Evolutionary conservation across 1,284 basidiomycete genomes (phyloP), one percentile per base, ranked within the genome.

Genomic region (Phylloporus sp.): DNA sequence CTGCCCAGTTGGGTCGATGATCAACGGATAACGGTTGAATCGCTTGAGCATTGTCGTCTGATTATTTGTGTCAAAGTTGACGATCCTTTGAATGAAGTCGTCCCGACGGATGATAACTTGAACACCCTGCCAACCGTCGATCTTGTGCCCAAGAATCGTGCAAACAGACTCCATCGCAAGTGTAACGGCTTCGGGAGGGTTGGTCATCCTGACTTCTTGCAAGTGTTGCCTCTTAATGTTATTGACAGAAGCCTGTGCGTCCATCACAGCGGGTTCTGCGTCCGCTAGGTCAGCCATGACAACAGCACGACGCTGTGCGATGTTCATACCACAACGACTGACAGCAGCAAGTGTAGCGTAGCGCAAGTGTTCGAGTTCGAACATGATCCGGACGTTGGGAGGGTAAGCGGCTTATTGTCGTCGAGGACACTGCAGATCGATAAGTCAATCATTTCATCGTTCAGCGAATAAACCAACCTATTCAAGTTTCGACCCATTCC

Each of bases 401-500:
- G n/a, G n/a, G n/a, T n/a, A n/a, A n/a, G n/a, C n/a, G n/a, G n/a
- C n/a, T n/a, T n/a, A n/a, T 99, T 99, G 82, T 99, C 98, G 75
- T 99, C 98, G 63, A 99, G 87, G 17, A 99, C 96, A 89, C 96
- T 98, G 72, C 25, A 71, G 55, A 61, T 52, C 62, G 47, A 59
- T 77, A 62, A 75, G 63, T 47, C 57, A 17, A 49, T n/a, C 5
- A 32, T 58, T 63, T 60, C 63, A 58, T 41, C 41, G 35, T 11
- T 39, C n/a, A 66, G 39, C 12, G 41, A 63, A 68, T 11, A 47
- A 49, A 82, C 87, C 47, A 60, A 94, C 96, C 95, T 98, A 83
- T 99, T 99, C 82, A 99, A 84, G 80, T 99, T 99, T 99, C 98
- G 11, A 99, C 98, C 98, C 98, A 99, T 82, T 99, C 98, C 0